Percentiles rank a stretch among this genome's conserved stretches.
Evolutionary conservation across 768 basidiomycete genomes (phyloP).

Genomic region (Boletus sp.): DNA sequence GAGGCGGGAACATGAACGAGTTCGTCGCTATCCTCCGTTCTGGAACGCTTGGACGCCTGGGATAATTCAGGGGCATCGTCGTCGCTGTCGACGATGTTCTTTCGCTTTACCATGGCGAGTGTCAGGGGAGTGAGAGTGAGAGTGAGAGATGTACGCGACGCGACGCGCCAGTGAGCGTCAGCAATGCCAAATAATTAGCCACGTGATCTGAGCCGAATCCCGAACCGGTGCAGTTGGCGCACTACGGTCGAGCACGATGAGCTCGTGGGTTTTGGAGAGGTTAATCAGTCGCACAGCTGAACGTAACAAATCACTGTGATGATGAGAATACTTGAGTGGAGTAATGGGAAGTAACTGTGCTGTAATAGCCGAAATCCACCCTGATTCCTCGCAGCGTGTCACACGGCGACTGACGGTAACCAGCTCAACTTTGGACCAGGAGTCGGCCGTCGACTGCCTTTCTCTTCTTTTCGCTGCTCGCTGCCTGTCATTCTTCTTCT

Average conservation of each 20-base stretch:
- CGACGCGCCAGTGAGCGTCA: slow-evolving; percentile 19
- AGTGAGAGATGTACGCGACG: slow-evolving; percentile 24
- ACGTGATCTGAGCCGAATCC: slow-evolving; percentile 6
- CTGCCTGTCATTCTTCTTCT: slow-evolving; percentile 2
- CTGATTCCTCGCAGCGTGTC: slow-evolving; percentile 6
- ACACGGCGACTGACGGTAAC: slow-evolving; percentile 19
- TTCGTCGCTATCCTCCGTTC: slow-evolving; percentile 40
- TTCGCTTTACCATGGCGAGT: slow-evolving; percentile 53
- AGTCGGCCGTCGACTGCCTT: background rate
- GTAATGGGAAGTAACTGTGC: background rate
- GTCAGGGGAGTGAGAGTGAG: background rate
- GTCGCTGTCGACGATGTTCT: slow-evolving; percentile 42
- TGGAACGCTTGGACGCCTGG: slow-evolving; percentile 43
- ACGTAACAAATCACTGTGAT: background rate
- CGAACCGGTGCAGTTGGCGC: background rate
- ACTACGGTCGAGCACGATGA: background rate
- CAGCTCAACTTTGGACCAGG: slow-evolving; percentile 1
- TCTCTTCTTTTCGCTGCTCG: background rate
- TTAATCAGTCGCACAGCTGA: background rate
- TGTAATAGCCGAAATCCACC: slow-evolving; percentile 16
- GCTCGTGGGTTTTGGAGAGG: background rate
- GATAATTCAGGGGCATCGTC: slow-evolving; percentile 32
- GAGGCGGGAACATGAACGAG: slow-evolving; percentile 18
- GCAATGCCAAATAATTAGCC: slow-evolving; percentile 23
- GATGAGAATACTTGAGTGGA: background rate